Base-by-base conservation (phyloP, 179 eudicot species). In the Vitellaria paradoxa region DNA sequence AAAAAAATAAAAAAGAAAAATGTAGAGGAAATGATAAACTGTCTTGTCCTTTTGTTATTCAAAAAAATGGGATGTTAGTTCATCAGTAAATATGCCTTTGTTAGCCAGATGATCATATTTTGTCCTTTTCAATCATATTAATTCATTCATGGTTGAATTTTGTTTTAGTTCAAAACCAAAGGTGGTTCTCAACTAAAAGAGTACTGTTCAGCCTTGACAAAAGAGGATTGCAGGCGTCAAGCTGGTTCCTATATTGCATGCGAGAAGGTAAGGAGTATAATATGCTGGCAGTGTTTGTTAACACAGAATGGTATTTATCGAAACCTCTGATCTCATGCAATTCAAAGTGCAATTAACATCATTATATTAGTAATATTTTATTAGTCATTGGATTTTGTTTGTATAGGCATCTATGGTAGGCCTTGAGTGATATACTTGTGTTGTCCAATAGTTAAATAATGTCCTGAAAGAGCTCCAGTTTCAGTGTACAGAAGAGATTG, bases 211-310 rank as follows among this genome's bases (percentile, higher is more conserved):
- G 90, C 94, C 61, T 87, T 96, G 85, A 93, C 99, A 13, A 93
- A 96, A 88, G 98, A 93, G 87, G 99, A 96, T 77, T 93, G 99
- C 83, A 84, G 96, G 46, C 96, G 88, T 24, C 97, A 92, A 76
- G 56, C 93, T 82, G 91, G 90, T 53, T 91, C 97, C 59, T 93
- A 69, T 81, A 79, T 90, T 62, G 97, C 99, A 50, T 93, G 99
- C 83, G 92, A 88, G 67, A 96, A 96, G 98, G 97, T 90, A 6
- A 14, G 82, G 18, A 37, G 69, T 65, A 60, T 2, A 17, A 15
- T 59, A 62, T 67, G 53, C 50, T 65, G 53, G 37, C n/a, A 55
- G n/a, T 53, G 15, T 30, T 79, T 56, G 3, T 69, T 69, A 40
- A 42, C 6, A 11, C 20, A 61, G 9, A 49, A 20, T 74, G 9